A percentile compares a stretch with the other conserved stretches of the same genome.
Evolutionary conservation across 2,329 filamentous ascomycete genomes (phyloP).

Genomic region (Thermomyces lanuginosus): DNA sequence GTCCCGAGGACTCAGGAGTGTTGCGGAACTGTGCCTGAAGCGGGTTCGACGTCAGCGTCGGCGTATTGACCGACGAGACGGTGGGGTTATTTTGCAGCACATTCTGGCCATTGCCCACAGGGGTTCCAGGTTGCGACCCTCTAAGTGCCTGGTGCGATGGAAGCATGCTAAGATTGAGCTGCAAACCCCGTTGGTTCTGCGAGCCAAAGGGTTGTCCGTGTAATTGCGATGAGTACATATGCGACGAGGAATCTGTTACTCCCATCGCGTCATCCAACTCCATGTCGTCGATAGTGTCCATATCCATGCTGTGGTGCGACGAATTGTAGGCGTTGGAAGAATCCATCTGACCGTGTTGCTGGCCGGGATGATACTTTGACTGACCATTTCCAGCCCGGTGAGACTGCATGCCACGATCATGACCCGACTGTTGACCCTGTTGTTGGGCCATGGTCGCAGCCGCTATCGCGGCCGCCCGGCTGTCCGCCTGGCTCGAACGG

Average conservation of each 20-base stretch:
- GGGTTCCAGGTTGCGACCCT: constrained; percentile 73
- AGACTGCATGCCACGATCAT: constrained; percentile 19
- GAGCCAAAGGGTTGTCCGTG: constrained; percentile 47
- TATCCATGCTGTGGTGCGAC: constrained; percentile 31
- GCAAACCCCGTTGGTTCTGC: constrained; percentile 41
- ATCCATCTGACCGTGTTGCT: constrained; percentile 12
- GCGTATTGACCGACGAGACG: constrained; percentile 92
- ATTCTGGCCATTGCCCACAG: constrained; percentile 48
- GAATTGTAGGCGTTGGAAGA: constrained; percentile 12
- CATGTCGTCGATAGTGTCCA: constrained; percentile 86
- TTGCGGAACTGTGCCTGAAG: constrained; percentile 38
- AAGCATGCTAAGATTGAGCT: constrained; percentile 67
- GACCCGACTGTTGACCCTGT: constrained; percentile 30
- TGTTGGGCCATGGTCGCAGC: constrained; percentile 34
- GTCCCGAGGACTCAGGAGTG: constrained; percentile 50
- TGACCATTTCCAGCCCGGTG: constrained; percentile 21
- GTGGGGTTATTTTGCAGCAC: constrained; percentile 88
- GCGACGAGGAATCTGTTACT: constrained; percentile 21
- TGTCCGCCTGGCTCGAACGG: constrained; percentile 35
- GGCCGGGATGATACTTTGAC: constrained; percentile 21
- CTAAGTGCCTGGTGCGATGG: constrained; percentile 61
- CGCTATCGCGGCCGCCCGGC: constrained; percentile 33
- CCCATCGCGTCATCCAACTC: constrained; percentile 79
- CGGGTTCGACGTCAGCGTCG: constrained; percentile 68
- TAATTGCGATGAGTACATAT: constrained; percentile 41